Percentiles rank a stretch among this genome's conserved stretches.
phyloP scores from a whole-genome alignment of 345 rosid species.

The Abelmoschus esculentus region DNA sequence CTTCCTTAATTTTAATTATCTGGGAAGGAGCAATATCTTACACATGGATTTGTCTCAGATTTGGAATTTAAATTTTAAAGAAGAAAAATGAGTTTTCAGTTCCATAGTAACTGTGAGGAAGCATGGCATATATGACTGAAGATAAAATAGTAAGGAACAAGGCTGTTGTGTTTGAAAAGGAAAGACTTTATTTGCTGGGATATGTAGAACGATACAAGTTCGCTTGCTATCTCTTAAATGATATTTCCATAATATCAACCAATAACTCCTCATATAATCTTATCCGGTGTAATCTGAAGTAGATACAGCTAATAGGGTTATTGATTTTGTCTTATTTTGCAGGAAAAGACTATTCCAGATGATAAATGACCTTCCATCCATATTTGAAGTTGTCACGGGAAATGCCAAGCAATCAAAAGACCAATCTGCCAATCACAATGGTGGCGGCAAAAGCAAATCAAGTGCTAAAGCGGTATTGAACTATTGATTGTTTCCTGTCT shows the following conservation, averaged over 20 bases:
- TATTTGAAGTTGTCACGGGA: neutral
- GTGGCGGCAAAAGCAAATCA: neutral
- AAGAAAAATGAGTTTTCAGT: neutral
- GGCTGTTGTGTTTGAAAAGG: neutral
- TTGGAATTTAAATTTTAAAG: neutral
- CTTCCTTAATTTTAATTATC: slow-evolving; percentile 9
- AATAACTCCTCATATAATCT: neutral
- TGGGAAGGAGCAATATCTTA: slow-evolving; percentile 16
- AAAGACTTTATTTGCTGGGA: neutral
- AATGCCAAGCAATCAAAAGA: neutral
- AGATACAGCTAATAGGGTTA: neutral
- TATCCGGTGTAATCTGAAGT: neutral
- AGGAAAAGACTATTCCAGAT: neutral
- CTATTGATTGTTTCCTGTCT: neutral
- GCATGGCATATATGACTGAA: neutral
- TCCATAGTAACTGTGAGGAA: neutral
- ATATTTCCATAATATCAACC: neutral
- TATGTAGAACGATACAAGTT: neutral
- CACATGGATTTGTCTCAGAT: neutral
- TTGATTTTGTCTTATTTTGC: neutral
- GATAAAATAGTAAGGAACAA: neutral
- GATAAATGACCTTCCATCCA: neutral
- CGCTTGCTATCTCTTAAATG: neutral
- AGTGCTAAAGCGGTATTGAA: neutral
- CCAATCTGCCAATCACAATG: neutral